A percentile compares a stretch with the other conserved stretches of the same genome.
Evolutionary conservation across 768 basidiomycete species (phyloP).

Genomic region (Trametes maxima): DNA sequence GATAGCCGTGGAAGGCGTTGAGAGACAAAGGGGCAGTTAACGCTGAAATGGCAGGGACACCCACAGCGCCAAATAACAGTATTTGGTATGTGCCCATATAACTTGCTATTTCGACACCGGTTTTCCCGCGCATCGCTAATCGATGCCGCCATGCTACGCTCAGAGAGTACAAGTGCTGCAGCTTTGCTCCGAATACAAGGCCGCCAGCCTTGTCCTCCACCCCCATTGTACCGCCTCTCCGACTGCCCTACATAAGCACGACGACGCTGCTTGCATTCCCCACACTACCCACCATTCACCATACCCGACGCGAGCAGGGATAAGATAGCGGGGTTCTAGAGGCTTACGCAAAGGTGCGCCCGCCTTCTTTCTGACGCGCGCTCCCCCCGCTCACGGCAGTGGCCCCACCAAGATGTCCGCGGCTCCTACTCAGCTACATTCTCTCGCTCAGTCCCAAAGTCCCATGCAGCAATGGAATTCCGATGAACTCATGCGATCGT

Average conservation of each 20-base stretch:
- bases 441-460: background rate
- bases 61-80: conserved; percentile 19
- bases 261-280: background rate
- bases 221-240: conserved; percentile 2
- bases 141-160: conserved; percentile 15
- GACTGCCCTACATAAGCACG: background rate
- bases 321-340: background rate
- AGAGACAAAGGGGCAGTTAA: background rate
- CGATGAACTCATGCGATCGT: conserved; percentile 4
- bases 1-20: background rate
- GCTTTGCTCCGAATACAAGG: conserved; percentile 3
- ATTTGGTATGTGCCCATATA: conserved; percentile 15
- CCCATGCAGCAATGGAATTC: conserved; percentile 13
- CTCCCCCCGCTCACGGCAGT: background rate
- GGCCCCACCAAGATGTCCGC: background rate
- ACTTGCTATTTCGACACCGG: background rate
- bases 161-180: conserved; percentile 6
- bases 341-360: background rate
- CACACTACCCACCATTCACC: background rate
- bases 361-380: background rate
- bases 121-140: conserved; percentile 13
- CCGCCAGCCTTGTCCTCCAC: background rate
- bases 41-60: conserved; percentile 7
- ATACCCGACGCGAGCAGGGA: background rate
- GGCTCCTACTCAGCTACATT: background rate